A percentile compares a stretch with the other conserved stretches of the same genome.
Evolutionary conservation across 1,284 basidiomycete genomes (phyloP).

Genomic region (Exobasidium rhododendri): DNA sequence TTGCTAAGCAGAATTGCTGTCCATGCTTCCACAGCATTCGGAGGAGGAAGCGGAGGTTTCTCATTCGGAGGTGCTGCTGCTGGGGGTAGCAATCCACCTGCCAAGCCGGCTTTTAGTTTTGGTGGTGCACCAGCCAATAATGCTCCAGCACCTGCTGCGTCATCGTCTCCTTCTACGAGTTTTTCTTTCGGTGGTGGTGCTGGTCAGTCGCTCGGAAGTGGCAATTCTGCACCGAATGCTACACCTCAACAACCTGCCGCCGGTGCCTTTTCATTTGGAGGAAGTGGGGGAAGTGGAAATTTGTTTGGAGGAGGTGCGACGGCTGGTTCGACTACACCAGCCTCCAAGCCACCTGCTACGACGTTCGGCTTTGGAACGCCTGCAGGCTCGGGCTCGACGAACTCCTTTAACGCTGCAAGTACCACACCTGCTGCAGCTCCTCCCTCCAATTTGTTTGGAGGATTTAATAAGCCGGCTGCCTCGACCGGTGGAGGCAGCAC

Average conservation of each 20-base stretch:
- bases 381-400: background rate
- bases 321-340: conserved; percentile 5
- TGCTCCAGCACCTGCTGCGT: background rate
- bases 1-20: background rate
- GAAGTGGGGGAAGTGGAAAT: background rate
- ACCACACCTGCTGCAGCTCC: conserved; percentile 14
- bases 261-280: background rate
- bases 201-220: conserved; percentile 5
- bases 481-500: conserved; percentile 2
- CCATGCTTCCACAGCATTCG: background rate
- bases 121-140: background rate
- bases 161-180: background rate
- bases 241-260: background rate
- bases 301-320: background rate
- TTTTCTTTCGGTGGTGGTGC: conserved; percentile 13
- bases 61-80: conserved; percentile 22
- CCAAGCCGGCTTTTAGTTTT: conserved; percentile 14
- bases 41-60: no score
- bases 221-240: background rate
- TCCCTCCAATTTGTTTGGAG: conserved; percentile 14
- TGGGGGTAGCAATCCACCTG: conserved; percentile 17
- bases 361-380: conserved; percentile 15
- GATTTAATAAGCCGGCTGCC: conserved; percentile 11
- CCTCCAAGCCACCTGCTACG: conserved; percentile 8
- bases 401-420: background rate